These are phyloP conservation scores for Globisporangium perplexum DNA, from an alignment of 352 stramenopile genomes.

Conservation along the genomic window DNA sequence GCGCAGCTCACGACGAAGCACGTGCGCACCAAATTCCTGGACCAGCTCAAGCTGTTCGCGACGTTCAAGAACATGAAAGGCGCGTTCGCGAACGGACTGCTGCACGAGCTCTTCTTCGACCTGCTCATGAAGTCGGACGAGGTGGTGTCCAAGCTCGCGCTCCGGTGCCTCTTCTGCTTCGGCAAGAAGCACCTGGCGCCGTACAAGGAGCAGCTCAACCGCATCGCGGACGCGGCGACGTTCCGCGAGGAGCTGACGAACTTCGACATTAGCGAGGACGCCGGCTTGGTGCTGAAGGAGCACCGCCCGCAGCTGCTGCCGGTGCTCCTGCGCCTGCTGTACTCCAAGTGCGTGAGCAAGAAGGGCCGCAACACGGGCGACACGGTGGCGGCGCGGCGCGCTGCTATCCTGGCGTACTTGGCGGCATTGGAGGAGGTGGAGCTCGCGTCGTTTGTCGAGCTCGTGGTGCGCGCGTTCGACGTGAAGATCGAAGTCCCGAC, in stretches of 20 bases:
- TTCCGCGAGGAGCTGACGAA: slow-evolving; percentile 90
- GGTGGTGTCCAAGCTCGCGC: slow-evolving; percentile 75
- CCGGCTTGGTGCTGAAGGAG: slow-evolving; percentile 64
- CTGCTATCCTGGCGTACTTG: slow-evolving; percentile 88
- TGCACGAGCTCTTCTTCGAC: slow-evolving; percentile 85
- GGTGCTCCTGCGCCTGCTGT: slow-evolving; percentile 86
- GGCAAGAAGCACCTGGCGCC: slow-evolving; percentile 74
- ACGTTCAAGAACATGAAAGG: slow-evolving; percentile 86
- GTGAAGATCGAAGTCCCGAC: slow-evolving; percentile 28
- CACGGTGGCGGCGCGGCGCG: slow-evolving; percentile 79
- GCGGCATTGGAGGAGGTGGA: slow-evolving; percentile 70
- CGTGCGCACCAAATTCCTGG: slow-evolving; percentile 74
- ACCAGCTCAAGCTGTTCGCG: slow-evolving; percentile 79
- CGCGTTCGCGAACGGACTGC: slow-evolving; percentile 66
- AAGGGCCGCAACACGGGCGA: slow-evolving; percentile 80
- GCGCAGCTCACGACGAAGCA: slow-evolving; percentile 58
- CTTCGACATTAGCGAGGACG: slow-evolving; percentile 78
- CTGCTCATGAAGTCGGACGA: slow-evolving; percentile 89
- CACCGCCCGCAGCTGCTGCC: slow-evolving; percentile 78
- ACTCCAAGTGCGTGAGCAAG: slow-evolving; percentile 87
- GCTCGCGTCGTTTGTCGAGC: slow-evolving; percentile 80
- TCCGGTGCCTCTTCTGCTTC: slow-evolving; percentile 85
- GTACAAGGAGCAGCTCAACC: slow-evolving; percentile 85
- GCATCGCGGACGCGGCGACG: slow-evolving; percentile 67
- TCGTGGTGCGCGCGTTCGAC: slow-evolving; percentile 88